These are phyloP conservation scores for Salmacisia buchloeana DNA, from an alignment of 1,284 basidiomycete species.

Conservation along the genomic window DNA sequence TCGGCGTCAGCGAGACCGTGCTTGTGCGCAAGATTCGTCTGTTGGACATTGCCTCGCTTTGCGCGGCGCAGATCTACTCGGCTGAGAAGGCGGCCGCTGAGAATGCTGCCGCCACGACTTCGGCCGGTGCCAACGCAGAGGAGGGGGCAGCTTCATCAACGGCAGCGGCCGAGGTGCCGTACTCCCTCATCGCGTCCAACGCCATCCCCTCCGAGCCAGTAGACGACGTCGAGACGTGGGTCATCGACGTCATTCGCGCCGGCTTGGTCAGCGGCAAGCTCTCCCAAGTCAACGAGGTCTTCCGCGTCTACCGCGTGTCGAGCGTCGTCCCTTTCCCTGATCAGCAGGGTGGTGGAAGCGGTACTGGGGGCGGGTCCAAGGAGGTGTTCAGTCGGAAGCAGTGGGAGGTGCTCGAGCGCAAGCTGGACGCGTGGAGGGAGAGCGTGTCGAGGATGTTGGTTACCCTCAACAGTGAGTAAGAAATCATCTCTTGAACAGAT, in stretches of 20 bases:
- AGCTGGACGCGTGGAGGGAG: slow-evolving; percentile 41
- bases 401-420: slow-evolving; percentile 39
- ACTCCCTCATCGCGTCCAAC: slow-evolving; percentile 29
- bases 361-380: slow-evolving; percentile 21
- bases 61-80: slow-evolving; percentile 30
- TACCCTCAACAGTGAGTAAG: slow-evolving; percentile 18
- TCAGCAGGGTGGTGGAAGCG: too few species aligned
- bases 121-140: not conserved
- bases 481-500: not conserved
- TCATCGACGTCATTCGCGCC: slow-evolving; percentile 49
- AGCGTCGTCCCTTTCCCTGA: not conserved
- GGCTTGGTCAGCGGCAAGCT: slow-evolving; percentile 46
- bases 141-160: not conserved
- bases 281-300: slow-evolving; percentile 40
- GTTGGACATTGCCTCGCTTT: slow-evolving; percentile 43
- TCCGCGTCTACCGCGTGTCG: slow-evolving; percentile 40
- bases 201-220: slow-evolving; percentile 23
- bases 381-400: slow-evolving; percentile 42
- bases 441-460: slow-evolving; percentile 35
- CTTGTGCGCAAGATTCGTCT: slow-evolving; percentile 44
- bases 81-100: not conserved
- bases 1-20: slow-evolving; percentile 22
- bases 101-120: not conserved
- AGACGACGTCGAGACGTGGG: slow-evolving; percentile 47
- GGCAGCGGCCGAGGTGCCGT: slow-evolving; percentile 32